Base-by-base conservation (phyloP, 2,329 filamentous ascomycete species). In the Dothideomycetes sp. region DNA sequence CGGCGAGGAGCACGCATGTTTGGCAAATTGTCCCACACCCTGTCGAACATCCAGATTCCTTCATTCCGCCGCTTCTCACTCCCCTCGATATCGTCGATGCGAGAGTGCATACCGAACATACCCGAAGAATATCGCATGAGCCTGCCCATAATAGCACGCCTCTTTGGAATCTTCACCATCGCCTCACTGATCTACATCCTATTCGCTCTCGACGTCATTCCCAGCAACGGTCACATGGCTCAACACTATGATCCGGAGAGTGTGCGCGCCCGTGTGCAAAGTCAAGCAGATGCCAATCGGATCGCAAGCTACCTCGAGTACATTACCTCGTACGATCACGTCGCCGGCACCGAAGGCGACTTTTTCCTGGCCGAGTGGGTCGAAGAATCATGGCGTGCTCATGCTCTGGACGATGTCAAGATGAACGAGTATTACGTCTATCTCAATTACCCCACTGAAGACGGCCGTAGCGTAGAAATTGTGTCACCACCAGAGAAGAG, bases 301-400 rank as follows among this genome's bases (percentile, higher is more conserved):
- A 69, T 71, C 58, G 74, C 78, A 48, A 79, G 84, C 28, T 83
- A 84, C 44, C 64, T 94, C 45, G 68, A 75, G 53, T 82, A 88
- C 55, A 78, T 89, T 47, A 89, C 86, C 4, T 75, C 74, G 42
- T 94, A 84, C 57, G 84, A 91, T 47, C 91, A 96, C 61, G 72
- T 96, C 47, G 91, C 86, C 2, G 91, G 91, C n/a, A 94, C 87
- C 3, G 82, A 94, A 64, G 91, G 91, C 33, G 89, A 93, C 64
- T 87, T 82, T 53, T 84, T 82, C 32, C 71, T 94, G 41, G 89
- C 85, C 6, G 75, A 85, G 65, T 93, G 88, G 68, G 77, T 95
- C 41, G 74, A 88, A 60, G 78, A 78, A 53, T 74, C 82, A 59
- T 94, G 95, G 61, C 65, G 67, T 49, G 72, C 71, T 36, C 79